Evolutionary conservation across 1,284 basidiomycete genomes (phyloP), one percentile per base, ranked within the genome.

Genomic region (Athelia psychrophila): DNA sequence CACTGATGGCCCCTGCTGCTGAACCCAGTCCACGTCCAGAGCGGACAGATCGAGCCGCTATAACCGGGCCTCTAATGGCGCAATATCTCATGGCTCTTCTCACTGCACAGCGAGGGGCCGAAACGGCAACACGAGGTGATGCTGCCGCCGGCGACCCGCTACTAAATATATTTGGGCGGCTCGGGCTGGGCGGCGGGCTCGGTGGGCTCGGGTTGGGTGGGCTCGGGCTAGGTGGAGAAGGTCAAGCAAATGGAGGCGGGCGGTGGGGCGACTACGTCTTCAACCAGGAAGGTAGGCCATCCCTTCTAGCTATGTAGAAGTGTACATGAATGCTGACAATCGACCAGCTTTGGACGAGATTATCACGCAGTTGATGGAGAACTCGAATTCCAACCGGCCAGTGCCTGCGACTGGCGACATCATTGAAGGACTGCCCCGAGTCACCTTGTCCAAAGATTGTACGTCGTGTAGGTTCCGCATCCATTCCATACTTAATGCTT

Each of bases 221-320:
- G 12, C 42, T 53, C 55, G 63, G 44, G 33, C 64, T 64, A 58
- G 62, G 68, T 53, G 58, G 64, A 52, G 66, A 62, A 51, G 65
- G 72, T 3, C 56, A 72, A 22, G 27, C 27, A 13, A 30, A 30
- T 30, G 74, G 76, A 53, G 65, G 65, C 42, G 84, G 85, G 18
- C 69, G 80, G 59, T 81, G 82, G 82, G 90, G 90, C 10, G 89
- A 92, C 63, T 92, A 91, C 70, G 88, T 88, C 12, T 87, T 91
- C 61, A 88, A 83, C 56, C 88, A 92, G 69, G 86, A 91, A 77
- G 88, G 89, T 81, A 52, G 35, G 66, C 56, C n/a, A 32, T 24
- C 40, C 19, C 3, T 16, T 16, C 23, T 35, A 16, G 23, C 20
- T 44, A 19, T 27, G 55, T 32, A 19, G 46, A 20, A 32, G 46